A percentile compares a stretch with the other conserved stretches of the same genome.
These are phyloP conservation scores for Pyrenochaeta sp. DNA, from an alignment of 2,329 filamentous ascomycete genomes.

Conservation along the genomic window DNA sequence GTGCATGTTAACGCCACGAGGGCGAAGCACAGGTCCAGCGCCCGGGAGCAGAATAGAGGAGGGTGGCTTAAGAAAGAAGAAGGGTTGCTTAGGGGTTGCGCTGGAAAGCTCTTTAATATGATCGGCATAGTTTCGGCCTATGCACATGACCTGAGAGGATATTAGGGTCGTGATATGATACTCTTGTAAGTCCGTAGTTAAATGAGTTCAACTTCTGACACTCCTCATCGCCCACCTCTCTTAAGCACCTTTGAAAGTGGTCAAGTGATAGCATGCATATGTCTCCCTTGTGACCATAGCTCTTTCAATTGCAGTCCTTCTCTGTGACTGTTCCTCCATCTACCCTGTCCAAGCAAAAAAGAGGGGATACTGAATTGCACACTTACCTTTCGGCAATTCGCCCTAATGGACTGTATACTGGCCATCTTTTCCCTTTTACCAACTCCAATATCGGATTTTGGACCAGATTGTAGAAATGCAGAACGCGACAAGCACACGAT, in stretches of 20 bases:
- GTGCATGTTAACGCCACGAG: constrained; percentile 84
- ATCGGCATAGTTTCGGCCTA: constrained; percentile 96
- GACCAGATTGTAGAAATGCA: background rate
- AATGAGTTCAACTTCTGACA: too few species aligned
- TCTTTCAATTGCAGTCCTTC: background rate
- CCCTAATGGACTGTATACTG: constrained; percentile 48
- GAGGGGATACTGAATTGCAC: background rate
- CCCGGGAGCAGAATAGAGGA: constrained; percentile 83
- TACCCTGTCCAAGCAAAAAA: background rate
- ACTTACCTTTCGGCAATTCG: constrained; percentile 58
- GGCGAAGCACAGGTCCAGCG: constrained; percentile 81
- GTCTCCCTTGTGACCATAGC: background rate
- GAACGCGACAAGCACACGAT: background rate
- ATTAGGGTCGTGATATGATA: constrained; percentile 9
- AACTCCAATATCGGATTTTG: background rate
- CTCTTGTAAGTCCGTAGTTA: background rate
- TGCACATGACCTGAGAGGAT: constrained; percentile 77
- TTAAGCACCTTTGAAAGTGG: too few species aligned
- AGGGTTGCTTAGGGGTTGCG: constrained; percentile 87
- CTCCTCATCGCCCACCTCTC: too few species aligned
- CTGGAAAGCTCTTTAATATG: constrained; percentile 94
- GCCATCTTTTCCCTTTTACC: constrained; percentile 32
- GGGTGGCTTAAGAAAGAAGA: constrained; percentile 98
- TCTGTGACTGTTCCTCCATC: background rate
- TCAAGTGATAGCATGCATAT: background rate